Conservation (phyloP, 495 filamentous ascomycete genomes). For the Penicillium longicatenatum region DNA sequence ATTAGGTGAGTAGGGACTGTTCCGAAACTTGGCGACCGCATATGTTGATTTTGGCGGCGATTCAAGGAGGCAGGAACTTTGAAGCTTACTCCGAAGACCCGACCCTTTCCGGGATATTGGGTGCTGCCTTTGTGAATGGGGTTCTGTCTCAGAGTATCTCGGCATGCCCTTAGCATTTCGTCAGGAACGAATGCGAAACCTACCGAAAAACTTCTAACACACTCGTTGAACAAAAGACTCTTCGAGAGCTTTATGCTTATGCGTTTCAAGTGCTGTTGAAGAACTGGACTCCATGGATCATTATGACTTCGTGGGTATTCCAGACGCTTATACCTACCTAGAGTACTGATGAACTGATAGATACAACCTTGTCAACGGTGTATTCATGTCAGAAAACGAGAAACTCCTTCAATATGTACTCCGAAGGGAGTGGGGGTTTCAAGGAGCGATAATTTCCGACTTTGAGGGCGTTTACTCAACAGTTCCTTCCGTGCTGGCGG, state of each 20-base stretch:
- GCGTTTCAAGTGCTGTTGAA: conserved; percentile 66
- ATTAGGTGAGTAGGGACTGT: neutral
- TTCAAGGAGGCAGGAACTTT: conserved; percentile 43
- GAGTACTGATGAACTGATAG: no score
- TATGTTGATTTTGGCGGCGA: neutral
- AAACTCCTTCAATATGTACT: neutral
- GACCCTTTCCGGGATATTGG: conserved; percentile 59
- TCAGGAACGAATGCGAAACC: conserved; percentile 66
- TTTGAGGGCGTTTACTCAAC: conserved; percentile 8
- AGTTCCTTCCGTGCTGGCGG: neutral
- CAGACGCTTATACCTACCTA: no score
- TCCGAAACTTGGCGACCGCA: neutral
- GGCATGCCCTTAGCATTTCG: conserved; percentile 68
- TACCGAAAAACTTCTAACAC: conserved; percentile 14
- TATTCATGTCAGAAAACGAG: neutral
- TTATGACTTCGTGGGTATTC: conserved; percentile 8
- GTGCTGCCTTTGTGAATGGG: conserved; percentile 59
- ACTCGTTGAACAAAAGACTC: neutral
- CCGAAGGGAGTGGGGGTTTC: conserved; percentile 2
- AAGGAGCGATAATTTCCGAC: conserved; percentile 3
- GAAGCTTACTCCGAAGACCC: conserved; percentile 71
- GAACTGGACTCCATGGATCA: neutral
- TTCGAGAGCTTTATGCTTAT: conserved; percentile 60
- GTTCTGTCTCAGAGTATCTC: conserved; percentile 63
- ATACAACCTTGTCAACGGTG: neutral